These are phyloP conservation scores for Ceriops decandra DNA, from an alignment of 345 rosid species.

Conservation along the genomic window DNA sequence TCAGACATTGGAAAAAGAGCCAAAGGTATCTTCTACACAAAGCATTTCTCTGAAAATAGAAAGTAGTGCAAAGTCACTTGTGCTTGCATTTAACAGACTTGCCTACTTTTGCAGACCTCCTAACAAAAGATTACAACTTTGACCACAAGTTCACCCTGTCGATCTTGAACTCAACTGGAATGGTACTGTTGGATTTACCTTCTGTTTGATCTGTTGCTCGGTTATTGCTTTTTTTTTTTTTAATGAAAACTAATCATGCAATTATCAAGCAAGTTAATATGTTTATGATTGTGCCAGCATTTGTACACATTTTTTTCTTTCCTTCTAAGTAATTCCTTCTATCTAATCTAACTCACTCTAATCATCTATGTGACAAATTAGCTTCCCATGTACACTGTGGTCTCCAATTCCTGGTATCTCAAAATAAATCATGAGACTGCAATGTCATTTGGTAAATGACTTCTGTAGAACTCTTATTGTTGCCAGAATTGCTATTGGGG, in stretches of 20 bases:
- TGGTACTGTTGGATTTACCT: slow-evolving; percentile 40
- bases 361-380: too few species aligned
- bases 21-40: slow-evolving; percentile 40
- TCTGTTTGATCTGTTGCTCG: neutral
- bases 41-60: neutral
- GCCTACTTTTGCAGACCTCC: slow-evolving; percentile 49
- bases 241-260: neutral
- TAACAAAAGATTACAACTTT: slow-evolving; percentile 67
- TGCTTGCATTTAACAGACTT: slow-evolving; percentile 2
- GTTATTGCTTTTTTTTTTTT: neutral
- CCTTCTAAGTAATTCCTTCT: too few species aligned
- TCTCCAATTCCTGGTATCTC: too few species aligned
- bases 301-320: too few species aligned
- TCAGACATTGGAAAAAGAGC: slow-evolving; percentile 70
- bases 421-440: too few species aligned
- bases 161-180: slow-evolving; percentile 50
- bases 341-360: too few species aligned
- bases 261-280: too few species aligned
- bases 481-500: too few species aligned
- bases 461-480: too few species aligned
- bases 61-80: neutral
- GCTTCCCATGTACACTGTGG: too few species aligned
- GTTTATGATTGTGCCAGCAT: too few species aligned
- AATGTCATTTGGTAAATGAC: too few species aligned
- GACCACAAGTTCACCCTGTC: slow-evolving; percentile 73